These are phyloP conservation scores for Linnemannia zychae DNA, from an alignment of 192 early-diverging fungal species.

Conservation along the genomic window DNA sequence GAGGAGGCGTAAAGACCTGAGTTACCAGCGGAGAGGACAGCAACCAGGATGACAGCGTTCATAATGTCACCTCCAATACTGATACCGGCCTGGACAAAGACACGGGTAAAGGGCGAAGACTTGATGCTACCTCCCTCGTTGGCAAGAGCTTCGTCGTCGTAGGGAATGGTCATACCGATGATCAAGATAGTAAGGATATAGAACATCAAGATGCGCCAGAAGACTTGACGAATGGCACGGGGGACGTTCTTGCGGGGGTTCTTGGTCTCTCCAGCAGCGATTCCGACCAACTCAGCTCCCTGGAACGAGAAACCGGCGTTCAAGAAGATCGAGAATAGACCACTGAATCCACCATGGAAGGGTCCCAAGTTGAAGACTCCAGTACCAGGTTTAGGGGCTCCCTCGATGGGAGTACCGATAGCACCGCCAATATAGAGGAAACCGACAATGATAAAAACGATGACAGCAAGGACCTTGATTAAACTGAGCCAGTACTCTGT, in stretches of 20 bases:
- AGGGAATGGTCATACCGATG: constrained; percentile 89
- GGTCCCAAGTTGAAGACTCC: constrained; percentile 58
- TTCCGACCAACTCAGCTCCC: constrained; percentile 91
- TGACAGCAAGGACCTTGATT: constrained; percentile 82
- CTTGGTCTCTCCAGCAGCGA: constrained; percentile 90
- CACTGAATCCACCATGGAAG: constrained; percentile 73
- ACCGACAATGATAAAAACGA: constrained; percentile 83
- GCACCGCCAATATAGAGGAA: constrained; percentile 76
- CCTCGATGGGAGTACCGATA: constrained; percentile 64
- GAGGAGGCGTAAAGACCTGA: constrained; percentile 86
- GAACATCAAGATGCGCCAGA: constrained; percentile 89
- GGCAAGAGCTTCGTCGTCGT: constrained; percentile 68
- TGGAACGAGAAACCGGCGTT: constrained; percentile 88
- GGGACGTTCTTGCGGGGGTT: constrained; percentile 88
- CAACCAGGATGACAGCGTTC: constrained; percentile 76
- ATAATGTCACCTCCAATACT: constrained; percentile 70
- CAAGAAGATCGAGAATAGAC: constrained; percentile 75
- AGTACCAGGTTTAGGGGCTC: constrained; percentile 58
- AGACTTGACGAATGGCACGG: constrained; percentile 79
- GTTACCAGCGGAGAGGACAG: constrained; percentile 80
- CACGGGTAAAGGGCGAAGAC: constrained; percentile 77
- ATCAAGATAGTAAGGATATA: constrained; percentile 87
- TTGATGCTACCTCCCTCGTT: constrained; percentile 60
- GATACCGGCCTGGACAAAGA: constrained; percentile 71
- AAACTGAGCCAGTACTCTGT: constrained; percentile 83